A percentile compares a stretch with the other conserved stretches of the same genome.
These are phyloP conservation scores for Candida hispaniensis DNA, from an alignment of 805 yeast genomes.

Conservation along the genomic window DNA sequence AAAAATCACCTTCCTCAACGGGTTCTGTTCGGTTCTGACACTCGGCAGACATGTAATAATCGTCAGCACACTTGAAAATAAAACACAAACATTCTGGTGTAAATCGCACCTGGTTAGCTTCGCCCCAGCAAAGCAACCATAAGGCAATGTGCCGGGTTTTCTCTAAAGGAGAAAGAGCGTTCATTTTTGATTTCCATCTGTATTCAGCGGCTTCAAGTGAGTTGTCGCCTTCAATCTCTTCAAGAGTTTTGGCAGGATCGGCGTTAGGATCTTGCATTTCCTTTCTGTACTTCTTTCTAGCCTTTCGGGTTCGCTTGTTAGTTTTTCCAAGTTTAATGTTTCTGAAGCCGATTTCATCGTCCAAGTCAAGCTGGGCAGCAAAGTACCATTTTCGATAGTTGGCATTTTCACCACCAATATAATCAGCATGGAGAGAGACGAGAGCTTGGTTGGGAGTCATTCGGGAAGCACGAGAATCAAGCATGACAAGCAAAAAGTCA, in stretches of 20 bases:
- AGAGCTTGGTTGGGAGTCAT: slow-evolving; percentile 63
- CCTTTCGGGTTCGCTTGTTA: slow-evolving; percentile 36
- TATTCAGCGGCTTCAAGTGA: slow-evolving; percentile 69
- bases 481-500: slow-evolving; percentile 66
- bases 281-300: slow-evolving; percentile 36
- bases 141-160: slow-evolving; percentile 56
- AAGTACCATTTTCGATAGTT: slow-evolving; percentile 90
- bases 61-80: slow-evolving; percentile 89
- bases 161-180: slow-evolving; percentile 40
- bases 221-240: slow-evolving; percentile 58
- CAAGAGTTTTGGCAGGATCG: slow-evolving; percentile 48
- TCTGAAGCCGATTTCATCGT: slow-evolving; percentile 52
- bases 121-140: slow-evolving; percentile 62
- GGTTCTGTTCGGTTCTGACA: slow-evolving; percentile 61
- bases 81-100: slow-evolving; percentile 84
- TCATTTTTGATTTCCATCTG: slow-evolving; percentile 64
- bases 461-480: slow-evolving; percentile 82
- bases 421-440: slow-evolving; percentile 71
- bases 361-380: slow-evolving; percentile 71
- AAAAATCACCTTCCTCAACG: slow-evolving; percentile 56
- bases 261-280: slow-evolving; percentile 39
- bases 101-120: slow-evolving; percentile 81
- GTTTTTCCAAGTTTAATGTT: slow-evolving; percentile 46
- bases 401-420: slow-evolving; percentile 82
- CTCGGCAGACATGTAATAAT: slow-evolving; percentile 77